Percentiles rank a stretch among this genome's conserved stretches.
phyloP scores from a whole-genome alignment of 345 rosid genomes.

The Odontarrhena argentea region DNA sequence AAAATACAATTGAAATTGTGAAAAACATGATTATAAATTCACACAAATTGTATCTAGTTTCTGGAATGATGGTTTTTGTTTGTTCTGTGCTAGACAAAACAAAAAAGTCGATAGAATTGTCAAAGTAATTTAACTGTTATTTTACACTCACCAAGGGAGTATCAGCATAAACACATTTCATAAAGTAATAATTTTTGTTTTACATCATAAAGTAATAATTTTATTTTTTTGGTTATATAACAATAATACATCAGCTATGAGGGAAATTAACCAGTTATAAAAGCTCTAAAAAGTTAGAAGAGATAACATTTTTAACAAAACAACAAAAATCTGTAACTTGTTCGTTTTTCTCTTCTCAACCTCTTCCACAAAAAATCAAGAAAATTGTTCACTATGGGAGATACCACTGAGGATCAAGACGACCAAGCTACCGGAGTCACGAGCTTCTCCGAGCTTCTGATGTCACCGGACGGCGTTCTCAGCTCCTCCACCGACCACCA shows the following conservation, averaged over 20 bases:
- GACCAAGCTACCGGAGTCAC: conserved; percentile 33
- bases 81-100: too few relatives aligned
- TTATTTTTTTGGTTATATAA: neutral
- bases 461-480: conserved; percentile 45
- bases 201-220: too few relatives aligned
- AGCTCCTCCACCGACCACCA: conserved; percentile 12
- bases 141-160: too few relatives aligned
- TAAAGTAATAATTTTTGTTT: too few relatives aligned
- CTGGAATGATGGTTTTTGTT: too few relatives aligned
- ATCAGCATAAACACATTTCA: too few relatives aligned
- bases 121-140: too few relatives aligned
- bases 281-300: conserved; percentile 16
- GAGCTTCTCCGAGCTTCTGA: conserved; percentile 69
- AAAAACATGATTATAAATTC: too few relatives aligned
- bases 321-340: neutral
- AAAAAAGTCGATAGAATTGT: too few relatives aligned
- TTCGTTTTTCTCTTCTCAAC: conserved; percentile 8
- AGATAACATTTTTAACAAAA: conserved; percentile 23
- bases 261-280: conserved; percentile 29
- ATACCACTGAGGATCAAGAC: conserved; percentile 33
- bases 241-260: conserved; percentile 9
- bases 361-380: conserved; percentile 19
- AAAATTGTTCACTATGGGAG: conserved; percentile 47
- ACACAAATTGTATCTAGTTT: too few relatives aligned
- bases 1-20: too few relatives aligned